A percentile compares a stretch with the other conserved stretches of the same genome.
phyloP scores from a whole-genome alignment of 768 basidiomycete genomes.

The Gymnopilus junonius region DNA sequence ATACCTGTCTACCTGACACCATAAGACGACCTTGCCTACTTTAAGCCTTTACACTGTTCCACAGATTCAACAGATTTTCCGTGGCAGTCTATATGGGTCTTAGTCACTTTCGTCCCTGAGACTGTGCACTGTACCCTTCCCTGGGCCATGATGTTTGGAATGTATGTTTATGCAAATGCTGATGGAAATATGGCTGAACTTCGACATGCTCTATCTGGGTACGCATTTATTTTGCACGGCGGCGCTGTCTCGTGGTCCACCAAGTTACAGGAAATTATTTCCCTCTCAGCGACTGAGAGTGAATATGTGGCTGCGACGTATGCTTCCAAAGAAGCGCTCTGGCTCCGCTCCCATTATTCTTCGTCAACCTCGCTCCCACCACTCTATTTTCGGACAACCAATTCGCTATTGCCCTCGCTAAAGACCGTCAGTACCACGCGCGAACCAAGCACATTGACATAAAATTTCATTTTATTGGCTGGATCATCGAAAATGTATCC shows the following conservation, averaged over 20 bases:
- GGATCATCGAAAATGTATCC: too few species aligned
- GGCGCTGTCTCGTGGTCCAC: slow-evolving; percentile 38
- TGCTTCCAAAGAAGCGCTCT: slow-evolving; percentile 23
- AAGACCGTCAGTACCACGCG: too few species aligned
- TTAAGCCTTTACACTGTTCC: too few species aligned
- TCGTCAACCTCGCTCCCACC: background rate
- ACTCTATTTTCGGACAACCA: background rate
- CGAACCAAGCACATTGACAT: too few species aligned
- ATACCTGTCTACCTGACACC: too few species aligned
- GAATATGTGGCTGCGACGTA: slow-evolving; percentile 36
- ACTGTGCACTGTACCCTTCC: too few species aligned
- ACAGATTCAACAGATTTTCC: too few species aligned
- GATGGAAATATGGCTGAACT: slow-evolving; percentile 25
- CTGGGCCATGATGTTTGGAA: too few species aligned
- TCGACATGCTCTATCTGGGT: slow-evolving; percentile 36
- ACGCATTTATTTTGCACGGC: slow-evolving; percentile 32
- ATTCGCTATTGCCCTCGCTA: background rate
- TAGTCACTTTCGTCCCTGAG: too few species aligned
- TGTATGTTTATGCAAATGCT: slow-evolving; percentile 22
- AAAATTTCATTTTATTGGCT: too few species aligned
- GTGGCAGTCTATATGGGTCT: too few species aligned
- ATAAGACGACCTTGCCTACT: too few species aligned
- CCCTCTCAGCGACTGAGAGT: slow-evolving; percentile 31
- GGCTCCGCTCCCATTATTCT: slow-evolving; percentile 10
- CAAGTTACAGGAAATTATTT: slow-evolving; percentile 33